phyloP scores from a whole-genome alignment of 352 stramenopile genomes.

The Elongisporangium undulatum region DNA sequence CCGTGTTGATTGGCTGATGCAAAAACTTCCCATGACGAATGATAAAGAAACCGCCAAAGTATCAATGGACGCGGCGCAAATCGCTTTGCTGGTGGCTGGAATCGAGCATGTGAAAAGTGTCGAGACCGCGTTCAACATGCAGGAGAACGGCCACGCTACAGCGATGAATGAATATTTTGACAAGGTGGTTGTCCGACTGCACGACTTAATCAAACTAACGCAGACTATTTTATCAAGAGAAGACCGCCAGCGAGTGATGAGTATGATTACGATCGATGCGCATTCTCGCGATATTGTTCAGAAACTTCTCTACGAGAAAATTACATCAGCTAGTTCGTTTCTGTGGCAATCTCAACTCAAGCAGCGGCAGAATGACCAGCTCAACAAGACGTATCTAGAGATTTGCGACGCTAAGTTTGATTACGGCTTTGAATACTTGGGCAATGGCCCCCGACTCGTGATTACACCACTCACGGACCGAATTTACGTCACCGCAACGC shows the following conservation, averaged over 20 bases:
- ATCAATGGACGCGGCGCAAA: constrained; percentile 89
- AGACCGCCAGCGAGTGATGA: constrained; percentile 92
- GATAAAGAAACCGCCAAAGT: constrained; percentile 20
- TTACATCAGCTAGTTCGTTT: constrained; percentile 72
- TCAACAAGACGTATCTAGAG: constrained; percentile 62
- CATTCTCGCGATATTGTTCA: constrained; percentile 91
- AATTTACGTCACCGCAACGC: constrained; percentile 94
- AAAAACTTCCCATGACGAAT: constrained; percentile 35
- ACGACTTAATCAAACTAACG: constrained; percentile 91
- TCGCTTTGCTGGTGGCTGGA: constrained; percentile 87
- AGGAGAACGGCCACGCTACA: constrained; percentile 67
- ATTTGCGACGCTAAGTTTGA: constrained; percentile 92
- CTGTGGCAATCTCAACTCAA: constrained; percentile 95
- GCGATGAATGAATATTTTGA: constrained; percentile 84
- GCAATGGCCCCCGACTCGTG: constrained; percentile 91
- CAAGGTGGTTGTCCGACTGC: constrained; percentile 87
- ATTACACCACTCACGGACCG: constrained; percentile 94
- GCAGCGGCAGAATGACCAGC: constrained; percentile 38
- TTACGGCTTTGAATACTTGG: constrained; percentile 96
- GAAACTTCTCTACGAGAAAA: constrained; percentile 86
- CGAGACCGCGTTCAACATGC: constrained; percentile 62
- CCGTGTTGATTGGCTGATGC: constrained; percentile 92
- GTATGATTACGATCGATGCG: constrained; percentile 94
- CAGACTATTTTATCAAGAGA: constrained; percentile 75
- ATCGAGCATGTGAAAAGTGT: constrained; percentile 89